Conservation (phyloP, 2,329 filamentous ascomycete genomes). For the Colletotrichum tamarilloi region DNA sequence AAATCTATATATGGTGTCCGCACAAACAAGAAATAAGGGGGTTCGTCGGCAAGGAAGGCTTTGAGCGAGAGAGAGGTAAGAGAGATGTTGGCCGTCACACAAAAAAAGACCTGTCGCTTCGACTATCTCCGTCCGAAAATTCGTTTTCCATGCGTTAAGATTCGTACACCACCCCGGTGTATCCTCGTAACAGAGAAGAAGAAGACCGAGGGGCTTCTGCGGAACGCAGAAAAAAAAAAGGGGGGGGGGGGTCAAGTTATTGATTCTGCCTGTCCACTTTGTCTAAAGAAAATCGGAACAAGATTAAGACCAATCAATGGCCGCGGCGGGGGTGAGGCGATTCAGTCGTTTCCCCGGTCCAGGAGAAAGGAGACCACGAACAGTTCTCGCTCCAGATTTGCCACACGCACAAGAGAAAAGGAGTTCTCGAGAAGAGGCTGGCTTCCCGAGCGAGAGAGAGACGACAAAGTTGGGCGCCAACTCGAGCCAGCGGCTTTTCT, state of each 20-base stretch:
- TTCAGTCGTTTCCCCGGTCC: conserved; percentile 14
- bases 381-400: neutral
- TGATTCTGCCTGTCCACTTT: conserved; percentile 31
- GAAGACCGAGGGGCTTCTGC: neutral
- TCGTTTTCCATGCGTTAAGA: conserved; percentile 29
- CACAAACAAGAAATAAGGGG: conserved; percentile 5
- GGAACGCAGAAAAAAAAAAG: neutral
- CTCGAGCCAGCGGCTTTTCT: neutral
- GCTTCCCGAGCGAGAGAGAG: conserved; percentile 16
- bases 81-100: conserved; percentile 25
- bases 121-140: conserved; percentile 22
- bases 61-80: neutral
- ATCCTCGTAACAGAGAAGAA: neutral
- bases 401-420: neutral
- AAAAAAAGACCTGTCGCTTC: conserved; percentile 24
- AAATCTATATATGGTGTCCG: conserved; percentile 33
- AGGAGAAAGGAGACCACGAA: neutral
- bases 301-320: conserved; percentile 32
- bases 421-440: neutral
- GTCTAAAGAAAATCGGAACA: conserved; percentile 13
- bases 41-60: neutral
- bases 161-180: conserved; percentile 6
- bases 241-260: conserved; percentile 7
- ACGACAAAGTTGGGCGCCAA: neutral
- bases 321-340: conserved; percentile 15